Percentiles rank a stretch among this genome's conserved stretches.
These are phyloP conservation scores for Meyerozyma athensensis DNA, from an alignment of 1,139 yeast species.

Conservation along the genomic window DNA sequence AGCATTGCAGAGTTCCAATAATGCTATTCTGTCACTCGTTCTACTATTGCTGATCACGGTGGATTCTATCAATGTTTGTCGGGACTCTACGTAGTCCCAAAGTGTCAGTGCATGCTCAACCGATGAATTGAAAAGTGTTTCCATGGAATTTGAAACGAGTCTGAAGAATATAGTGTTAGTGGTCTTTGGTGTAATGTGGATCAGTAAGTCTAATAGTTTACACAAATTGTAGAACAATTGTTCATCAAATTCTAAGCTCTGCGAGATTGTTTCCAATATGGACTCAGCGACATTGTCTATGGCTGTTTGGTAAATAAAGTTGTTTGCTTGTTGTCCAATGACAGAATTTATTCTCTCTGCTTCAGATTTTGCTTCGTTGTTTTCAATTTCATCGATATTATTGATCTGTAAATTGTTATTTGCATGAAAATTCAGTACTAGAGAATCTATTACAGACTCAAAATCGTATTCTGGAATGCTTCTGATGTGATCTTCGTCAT, in stretches of 20 bases:
- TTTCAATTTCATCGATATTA: not conserved
- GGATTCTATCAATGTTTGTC: constrained; percentile 18
- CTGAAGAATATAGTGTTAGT: constrained; percentile 23
- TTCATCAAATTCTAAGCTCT: constrained; percentile 4
- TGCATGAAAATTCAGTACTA: not conserved
- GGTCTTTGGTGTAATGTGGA: constrained; percentile 13
- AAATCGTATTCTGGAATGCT: not conserved
- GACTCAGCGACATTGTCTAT: not conserved
- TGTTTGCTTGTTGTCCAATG: not conserved
- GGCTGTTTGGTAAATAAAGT: not conserved
- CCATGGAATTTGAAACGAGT: constrained; percentile 18
- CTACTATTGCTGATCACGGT: constrained; percentile 25
- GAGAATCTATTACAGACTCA: not conserved
- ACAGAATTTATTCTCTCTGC: not conserved
- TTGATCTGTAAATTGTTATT: not conserved
- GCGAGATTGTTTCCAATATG: not conserved
- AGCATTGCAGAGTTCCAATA: constrained; percentile 36
- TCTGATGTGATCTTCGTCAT: not conserved
- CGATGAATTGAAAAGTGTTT: constrained; percentile 19
- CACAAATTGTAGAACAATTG: constrained; percentile 16
- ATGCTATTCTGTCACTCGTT: constrained; percentile 34
- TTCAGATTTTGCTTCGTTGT: not conserved
- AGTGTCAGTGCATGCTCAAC: constrained; percentile 21
- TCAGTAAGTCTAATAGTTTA: constrained; percentile 22
- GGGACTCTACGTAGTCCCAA: constrained; percentile 37